Evolutionary conservation across 768 basidiomycete genomes (phyloP).

Genomic region (Pleurotus giganteus): DNA sequence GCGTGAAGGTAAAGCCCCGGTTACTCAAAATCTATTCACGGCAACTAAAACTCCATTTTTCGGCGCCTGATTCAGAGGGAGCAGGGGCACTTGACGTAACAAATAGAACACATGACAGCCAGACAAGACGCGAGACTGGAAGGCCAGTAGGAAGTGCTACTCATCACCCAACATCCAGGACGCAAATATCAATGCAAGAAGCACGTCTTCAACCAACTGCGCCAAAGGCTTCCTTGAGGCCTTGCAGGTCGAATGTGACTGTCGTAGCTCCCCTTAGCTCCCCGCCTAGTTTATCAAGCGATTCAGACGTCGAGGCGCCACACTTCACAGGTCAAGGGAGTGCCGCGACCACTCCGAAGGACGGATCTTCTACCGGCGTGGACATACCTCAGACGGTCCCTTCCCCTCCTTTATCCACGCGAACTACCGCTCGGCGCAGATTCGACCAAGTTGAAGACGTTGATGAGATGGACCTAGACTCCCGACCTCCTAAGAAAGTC

Average conservation of each 20-base stretch:
- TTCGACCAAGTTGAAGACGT: background rate
- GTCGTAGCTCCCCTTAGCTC: background rate
- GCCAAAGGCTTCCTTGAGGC: background rate
- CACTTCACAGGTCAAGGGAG: background rate
- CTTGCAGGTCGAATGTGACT: background rate
- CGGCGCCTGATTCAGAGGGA: background rate
- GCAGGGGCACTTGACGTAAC: constrained; percentile 2
- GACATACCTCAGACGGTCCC: background rate
- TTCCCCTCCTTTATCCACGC: background rate
- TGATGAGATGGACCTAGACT: background rate
- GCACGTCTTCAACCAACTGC: background rate
- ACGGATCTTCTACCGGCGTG: background rate
- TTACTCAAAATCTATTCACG: background rate
- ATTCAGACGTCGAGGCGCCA: constrained; percentile 7
- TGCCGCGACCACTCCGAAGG: background rate
- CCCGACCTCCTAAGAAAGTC: background rate
- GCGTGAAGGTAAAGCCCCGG: background rate
- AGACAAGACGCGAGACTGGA: background rate
- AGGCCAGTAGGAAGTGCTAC: background rate
- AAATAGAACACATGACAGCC: background rate
- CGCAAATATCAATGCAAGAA: background rate
- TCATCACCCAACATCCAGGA: background rate
- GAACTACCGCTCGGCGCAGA: background rate
- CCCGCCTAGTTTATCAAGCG: background rate
- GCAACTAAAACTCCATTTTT: background rate